phyloP scores from a whole-genome alignment of 768 basidiomycete species.

The Dendrothele bispora region DNA sequence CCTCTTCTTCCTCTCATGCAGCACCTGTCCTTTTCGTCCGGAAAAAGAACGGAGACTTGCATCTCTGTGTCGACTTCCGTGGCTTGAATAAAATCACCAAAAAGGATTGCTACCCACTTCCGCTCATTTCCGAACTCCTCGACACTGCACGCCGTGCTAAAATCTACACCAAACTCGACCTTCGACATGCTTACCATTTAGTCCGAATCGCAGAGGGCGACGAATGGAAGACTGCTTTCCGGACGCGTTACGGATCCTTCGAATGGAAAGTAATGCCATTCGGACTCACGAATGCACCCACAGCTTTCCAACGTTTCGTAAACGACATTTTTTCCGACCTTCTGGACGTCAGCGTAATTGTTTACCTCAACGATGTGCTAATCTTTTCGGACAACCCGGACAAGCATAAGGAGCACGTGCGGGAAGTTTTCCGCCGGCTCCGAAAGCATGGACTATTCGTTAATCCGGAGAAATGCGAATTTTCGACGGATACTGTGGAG shows the following conservation, averaged over 20 bases:
- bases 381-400: too few species aligned
- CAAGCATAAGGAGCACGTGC: too few species aligned
- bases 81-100: constrained; percentile 16
- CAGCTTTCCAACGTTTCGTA: too few species aligned
- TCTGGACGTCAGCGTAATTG: too few species aligned
- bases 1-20: constrained; percentile 16
- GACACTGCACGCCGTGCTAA: constrained; percentile 11
- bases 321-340: too few species aligned
- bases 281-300: too few species aligned
- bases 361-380: too few species aligned
- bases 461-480: too few species aligned
- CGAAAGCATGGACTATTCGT: background rate
- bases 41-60: constrained; percentile 22
- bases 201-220: constrained; percentile 32
- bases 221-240: constrained; percentile 40
- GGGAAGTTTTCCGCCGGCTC: too few species aligned
- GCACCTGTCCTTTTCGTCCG: constrained; percentile 24
- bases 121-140: constrained; percentile 17
- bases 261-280: too few species aligned
- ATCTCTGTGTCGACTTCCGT: constrained; percentile 23
- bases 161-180: constrained; percentile 31
- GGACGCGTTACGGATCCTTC: constrained; percentile 30
- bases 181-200: constrained; percentile 31
- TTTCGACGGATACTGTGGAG: background rate
- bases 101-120: constrained; percentile 17